Percentiles rank a stretch among this genome's conserved stretches.
Evolutionary conservation across 2,329 filamentous ascomycete species (phyloP).

Genomic region (Penicillium sp.): DNA sequence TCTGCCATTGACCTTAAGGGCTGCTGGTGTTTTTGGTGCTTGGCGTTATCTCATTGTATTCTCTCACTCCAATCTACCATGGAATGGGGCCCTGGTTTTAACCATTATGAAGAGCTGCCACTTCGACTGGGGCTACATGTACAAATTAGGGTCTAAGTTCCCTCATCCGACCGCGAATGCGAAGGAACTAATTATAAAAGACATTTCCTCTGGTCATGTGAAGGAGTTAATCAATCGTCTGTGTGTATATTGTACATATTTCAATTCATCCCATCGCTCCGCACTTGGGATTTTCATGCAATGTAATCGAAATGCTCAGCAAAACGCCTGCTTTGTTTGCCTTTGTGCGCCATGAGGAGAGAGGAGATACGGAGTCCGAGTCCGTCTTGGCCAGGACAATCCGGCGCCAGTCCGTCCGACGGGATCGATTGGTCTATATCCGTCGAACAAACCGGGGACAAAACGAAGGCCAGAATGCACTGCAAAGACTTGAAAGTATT

Average conservation of each 20-base stretch:
- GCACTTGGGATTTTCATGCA: slow-evolving; percentile 20
- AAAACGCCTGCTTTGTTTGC: slow-evolving; percentile 23
- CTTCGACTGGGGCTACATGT: neutral
- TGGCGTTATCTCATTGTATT: slow-evolving; percentile 10
- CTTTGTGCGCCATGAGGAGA: slow-evolving; percentile 24
- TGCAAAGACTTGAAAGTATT: neutral
- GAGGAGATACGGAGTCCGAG: slow-evolving; percentile 6
- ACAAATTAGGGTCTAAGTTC: neutral
- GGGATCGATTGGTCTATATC: neutral
- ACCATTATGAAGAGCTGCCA: neutral
- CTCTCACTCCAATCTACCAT: slow-evolving; percentile 2
- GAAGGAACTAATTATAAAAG: slow-evolving; percentile 3
- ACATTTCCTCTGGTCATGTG: slow-evolving; percentile 11
- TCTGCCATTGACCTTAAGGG: neutral
- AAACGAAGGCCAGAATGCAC: neutral
- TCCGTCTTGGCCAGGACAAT: neutral
- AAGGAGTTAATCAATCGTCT: slow-evolving; percentile 16
- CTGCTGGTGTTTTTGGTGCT: slow-evolving; percentile 22
- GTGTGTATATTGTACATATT: slow-evolving; percentile 26
- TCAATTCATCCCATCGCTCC: slow-evolving; percentile 16
- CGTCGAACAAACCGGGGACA: neutral
- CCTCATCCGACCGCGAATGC: neutral
- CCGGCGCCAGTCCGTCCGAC: neutral
- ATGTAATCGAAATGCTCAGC: slow-evolving; percentile 21
- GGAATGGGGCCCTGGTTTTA: neutral